Evolutionary conservation across 768 basidiomycete genomes (phyloP), one percentile per base, ranked within the genome.

Genomic region (Steccherinum ochraceum): DNA sequence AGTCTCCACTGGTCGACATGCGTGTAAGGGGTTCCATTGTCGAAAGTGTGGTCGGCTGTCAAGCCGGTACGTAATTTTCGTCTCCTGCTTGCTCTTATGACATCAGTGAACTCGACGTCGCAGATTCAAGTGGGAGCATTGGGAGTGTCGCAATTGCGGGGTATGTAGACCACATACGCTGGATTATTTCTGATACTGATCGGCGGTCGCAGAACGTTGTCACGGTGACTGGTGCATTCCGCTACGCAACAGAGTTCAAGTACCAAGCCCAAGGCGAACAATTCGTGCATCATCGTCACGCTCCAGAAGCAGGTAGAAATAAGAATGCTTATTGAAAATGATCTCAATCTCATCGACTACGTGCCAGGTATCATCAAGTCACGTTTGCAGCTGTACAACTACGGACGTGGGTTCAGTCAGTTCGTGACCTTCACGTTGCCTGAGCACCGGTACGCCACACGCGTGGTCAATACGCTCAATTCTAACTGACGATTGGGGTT

Each of bases 121-220:
- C 40, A 90, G 89, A 57, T 81, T 64, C 48, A 84, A 83, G 64
- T 89, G 87, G 88, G 78, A 86, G 60, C 60, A 74, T 45, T 89
- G 86, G 79, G 77, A 86, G 62, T 92, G 89, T 58, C 64, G 71
- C 25, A 59, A 71, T 50, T 91, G 87, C 61, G 58, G 70, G 16
- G 88, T 87, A 64, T 48, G 69, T 52, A 13, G 7, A 41, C 7
- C 18, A 19, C 23, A 35, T 43, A 45, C 12, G 41, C 39, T 40
- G 24, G 45, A 20, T 25, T 3, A 13, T 39, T 52, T 4, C n/a
- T n/a, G 35, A n/a, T 43, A 43, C 41, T 43, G 41, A 49, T 46
- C 12, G 40, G 27, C 23, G 26, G 12, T 21, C 44, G 56, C 58
- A 51, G 46, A n/a, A 48, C 47, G n/a, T 50, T 43, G 40, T 46